Percentiles rank a stretch among this genome's conserved stretches.
These are phyloP conservation scores for Thuja plicata DNA, from an alignment of 83 land plant species.

Conservation along the genomic window DNA sequence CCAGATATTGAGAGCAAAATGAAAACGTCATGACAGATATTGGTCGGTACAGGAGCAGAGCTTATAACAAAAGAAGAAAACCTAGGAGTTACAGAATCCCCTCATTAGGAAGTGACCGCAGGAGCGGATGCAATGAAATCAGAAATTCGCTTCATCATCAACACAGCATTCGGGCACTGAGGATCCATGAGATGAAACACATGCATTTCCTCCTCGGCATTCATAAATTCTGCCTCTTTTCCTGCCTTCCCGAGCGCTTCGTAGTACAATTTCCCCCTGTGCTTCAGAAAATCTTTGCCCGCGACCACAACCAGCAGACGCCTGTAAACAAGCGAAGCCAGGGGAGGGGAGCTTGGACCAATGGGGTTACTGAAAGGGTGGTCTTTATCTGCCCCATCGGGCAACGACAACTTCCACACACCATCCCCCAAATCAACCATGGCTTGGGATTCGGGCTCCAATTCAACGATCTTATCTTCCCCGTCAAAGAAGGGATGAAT, in stretches of 20 bases:
- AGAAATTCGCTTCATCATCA: not conserved
- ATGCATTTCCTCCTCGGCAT: not conserved
- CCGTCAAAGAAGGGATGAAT: not conserved
- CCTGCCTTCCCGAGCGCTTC: not conserved
- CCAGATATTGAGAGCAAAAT: too few species aligned
- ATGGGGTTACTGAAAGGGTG: not conserved
- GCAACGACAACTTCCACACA: not conserved
- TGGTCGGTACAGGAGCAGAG: too few species aligned
- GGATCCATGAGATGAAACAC: not conserved
- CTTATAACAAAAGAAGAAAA: too few species aligned
- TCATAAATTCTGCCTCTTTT: not conserved
- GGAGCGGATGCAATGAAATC: not conserved
- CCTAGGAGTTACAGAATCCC: too few species aligned
- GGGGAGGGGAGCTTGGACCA: not conserved
- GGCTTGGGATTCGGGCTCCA: not conserved
- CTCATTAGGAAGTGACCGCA: too few species aligned
- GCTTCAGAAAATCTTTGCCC: not conserved
- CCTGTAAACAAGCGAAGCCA: not conserved
- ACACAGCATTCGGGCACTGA: not conserved
- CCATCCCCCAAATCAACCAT: not conserved
- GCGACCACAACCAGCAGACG: not conserved
- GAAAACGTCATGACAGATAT: too few species aligned
- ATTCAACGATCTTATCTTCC: not conserved
- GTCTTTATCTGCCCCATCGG: not conserved
- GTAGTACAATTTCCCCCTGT: not conserved